Percentiles rank a stretch among this genome's conserved stretches.
These are phyloP conservation scores for Marchantia paleacea DNA, from an alignment of 225 moss, liverwort and hornwort genomes.

Conservation along the genomic window DNA sequence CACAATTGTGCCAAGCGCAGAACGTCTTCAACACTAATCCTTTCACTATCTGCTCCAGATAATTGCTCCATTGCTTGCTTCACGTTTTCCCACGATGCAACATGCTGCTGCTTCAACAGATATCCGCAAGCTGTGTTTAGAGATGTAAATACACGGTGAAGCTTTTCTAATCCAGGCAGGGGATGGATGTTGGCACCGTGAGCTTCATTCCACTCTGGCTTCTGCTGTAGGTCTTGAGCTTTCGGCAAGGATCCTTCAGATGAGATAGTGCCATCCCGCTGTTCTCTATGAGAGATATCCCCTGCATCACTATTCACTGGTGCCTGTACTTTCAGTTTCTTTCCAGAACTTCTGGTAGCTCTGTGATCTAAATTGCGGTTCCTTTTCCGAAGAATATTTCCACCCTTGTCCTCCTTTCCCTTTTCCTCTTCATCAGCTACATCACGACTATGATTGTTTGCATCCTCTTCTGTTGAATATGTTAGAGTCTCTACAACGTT, in stretches of 20 bases:
- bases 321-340: constrained; percentile 19
- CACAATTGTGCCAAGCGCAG: constrained; percentile 58
- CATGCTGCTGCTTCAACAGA: constrained; percentile 74
- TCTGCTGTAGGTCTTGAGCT: constrained; percentile 27
- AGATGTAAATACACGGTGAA: constrained; percentile 58
- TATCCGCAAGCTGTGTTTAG: constrained; percentile 75
- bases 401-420: constrained; percentile 9
- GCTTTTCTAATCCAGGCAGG: constrained; percentile 56
- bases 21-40: constrained; percentile 46
- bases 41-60: constrained; percentile 47
- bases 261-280: background rate
- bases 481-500: constrained; percentile 13
- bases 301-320: background rate
- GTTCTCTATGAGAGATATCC: background rate
- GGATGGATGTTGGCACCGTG: constrained; percentile 26
- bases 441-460: constrained; percentile 12
- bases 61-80: constrained; percentile 68
- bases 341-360: constrained; percentile 5
- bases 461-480: constrained; percentile 29
- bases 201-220: constrained; percentile 31
- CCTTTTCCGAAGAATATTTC: constrained; percentile 24
- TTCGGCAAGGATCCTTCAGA: constrained; percentile 8
- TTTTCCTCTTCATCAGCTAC: constrained; percentile 3
- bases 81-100: constrained; percentile 75
- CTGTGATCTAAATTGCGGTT: constrained; percentile 18